These are phyloP conservation scores for Phylloporus arenicola DNA, from an alignment of 768 basidiomycete genomes.

Conservation along the genomic window DNA sequence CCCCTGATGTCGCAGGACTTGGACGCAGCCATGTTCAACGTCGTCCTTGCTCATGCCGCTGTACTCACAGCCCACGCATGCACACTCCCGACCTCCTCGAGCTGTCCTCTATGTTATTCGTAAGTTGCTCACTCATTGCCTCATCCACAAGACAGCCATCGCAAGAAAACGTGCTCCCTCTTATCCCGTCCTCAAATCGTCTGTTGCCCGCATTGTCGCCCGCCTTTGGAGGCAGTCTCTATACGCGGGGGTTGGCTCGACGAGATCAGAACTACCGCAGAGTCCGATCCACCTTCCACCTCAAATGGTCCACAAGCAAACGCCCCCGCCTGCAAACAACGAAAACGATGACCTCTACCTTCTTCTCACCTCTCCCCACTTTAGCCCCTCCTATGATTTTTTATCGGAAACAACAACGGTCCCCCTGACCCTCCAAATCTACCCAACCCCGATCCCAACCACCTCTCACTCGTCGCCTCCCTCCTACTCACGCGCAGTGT, in stretches of 20 bases:
- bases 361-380: too few relatives aligned
- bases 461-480: too few relatives aligned
- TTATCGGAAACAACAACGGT: neutral
- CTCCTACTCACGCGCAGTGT: too few relatives aligned
- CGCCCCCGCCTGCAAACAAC: too few relatives aligned
- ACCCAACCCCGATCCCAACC: conserved; percentile 5
- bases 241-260: conserved; percentile 30
- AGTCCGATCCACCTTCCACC: conserved; percentile 3
- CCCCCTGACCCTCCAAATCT: conserved; percentile 2
- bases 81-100: conserved; percentile 54
- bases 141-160: neutral
- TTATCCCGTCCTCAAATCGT: conserved; percentile 14
- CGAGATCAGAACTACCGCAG: conserved; percentile 26
- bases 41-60: conserved; percentile 37
- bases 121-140: too few relatives aligned
- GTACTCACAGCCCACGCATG: conserved; percentile 42
- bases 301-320: neutral
- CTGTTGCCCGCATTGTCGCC: conserved; percentile 16
- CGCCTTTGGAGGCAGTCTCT: conserved; percentile 28
- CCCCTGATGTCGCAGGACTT: conserved; percentile 51
- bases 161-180: conserved; percentile 25
- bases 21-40: conserved; percentile 46
- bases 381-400: too few relatives aligned
- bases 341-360: too few relatives aligned
- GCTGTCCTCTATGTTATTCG: conserved; percentile 22